Conservation (phyloP, 2,329 filamentous ascomycete species). For the Aureobasidium uvarum region DNA sequence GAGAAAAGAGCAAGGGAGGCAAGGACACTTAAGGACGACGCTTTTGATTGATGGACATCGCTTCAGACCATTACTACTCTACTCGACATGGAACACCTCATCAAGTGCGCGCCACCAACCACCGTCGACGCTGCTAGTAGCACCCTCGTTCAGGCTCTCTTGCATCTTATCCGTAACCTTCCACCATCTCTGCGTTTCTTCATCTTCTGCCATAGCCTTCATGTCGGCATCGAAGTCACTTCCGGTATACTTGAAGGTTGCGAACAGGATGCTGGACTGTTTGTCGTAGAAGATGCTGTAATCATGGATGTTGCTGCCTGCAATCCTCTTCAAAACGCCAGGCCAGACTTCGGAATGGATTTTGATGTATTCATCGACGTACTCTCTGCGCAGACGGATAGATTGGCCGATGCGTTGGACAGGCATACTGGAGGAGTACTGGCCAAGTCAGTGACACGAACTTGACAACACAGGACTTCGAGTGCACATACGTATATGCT, state of each 20-base stretch:
- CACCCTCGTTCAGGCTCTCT: constrained; percentile 58
- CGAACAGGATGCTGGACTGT: constrained; percentile 63
- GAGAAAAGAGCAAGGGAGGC: constrained; percentile 35
- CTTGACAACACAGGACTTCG: not conserved
- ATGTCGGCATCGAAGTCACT: constrained; percentile 71
- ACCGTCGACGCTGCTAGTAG: constrained; percentile 56
- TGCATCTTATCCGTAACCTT: constrained; percentile 75
- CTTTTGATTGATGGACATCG: not conserved
- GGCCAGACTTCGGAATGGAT: constrained; percentile 74
- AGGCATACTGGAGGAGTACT: constrained; percentile 1
- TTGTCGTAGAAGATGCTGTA: constrained; percentile 73
- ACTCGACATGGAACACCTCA: constrained; percentile 65
- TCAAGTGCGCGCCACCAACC: constrained; percentile 67
- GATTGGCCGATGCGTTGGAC: constrained; percentile 64
- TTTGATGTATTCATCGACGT: constrained; percentile 67
- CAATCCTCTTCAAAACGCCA: constrained; percentile 72
- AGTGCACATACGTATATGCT: constrained; percentile 17
- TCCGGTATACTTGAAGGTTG: constrained; percentile 76
- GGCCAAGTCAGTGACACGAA: not conserved
- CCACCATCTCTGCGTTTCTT: constrained; percentile 77
- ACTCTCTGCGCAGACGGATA: constrained; percentile 67
- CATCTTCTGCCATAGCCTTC: constrained; percentile 70
- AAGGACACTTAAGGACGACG: constrained; percentile 20
- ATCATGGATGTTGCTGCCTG: constrained; percentile 70
- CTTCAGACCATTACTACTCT: constrained; percentile 2